Conservation (phyloP, 768 basidiomycete genomes). For the Tulasnella sp. region DNA sequence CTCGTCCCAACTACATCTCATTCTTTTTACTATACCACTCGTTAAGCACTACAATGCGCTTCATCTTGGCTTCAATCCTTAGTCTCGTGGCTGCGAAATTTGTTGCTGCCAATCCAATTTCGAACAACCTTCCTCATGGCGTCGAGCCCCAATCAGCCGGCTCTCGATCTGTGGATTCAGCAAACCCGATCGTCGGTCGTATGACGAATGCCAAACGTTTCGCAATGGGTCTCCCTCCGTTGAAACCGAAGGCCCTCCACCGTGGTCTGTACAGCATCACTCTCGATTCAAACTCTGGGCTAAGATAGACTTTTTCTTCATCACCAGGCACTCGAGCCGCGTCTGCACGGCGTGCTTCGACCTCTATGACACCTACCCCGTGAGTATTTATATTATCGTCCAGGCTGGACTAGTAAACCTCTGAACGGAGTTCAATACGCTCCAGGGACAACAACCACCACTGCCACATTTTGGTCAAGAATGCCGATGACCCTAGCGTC, state of each 20-base stretch:
- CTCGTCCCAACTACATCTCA: too few species aligned
- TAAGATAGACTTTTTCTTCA: background rate
- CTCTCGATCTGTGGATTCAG: background rate
- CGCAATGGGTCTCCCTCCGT: background rate
- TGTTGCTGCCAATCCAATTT: background rate
- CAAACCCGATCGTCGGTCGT: background rate
- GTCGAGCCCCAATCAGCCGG: background rate
- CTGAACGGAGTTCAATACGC: background rate
- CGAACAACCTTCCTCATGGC: background rate
- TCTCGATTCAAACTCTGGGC: background rate
- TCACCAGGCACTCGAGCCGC: background rate
- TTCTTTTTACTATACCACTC: too few species aligned
- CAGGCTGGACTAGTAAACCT: background rate
- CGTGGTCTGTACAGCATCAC: background rate
- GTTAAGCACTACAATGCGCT: background rate
- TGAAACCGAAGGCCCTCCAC: background rate
- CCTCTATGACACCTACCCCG: background rate
- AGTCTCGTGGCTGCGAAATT: background rate
- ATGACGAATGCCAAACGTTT: background rate
- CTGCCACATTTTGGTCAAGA: background rate
- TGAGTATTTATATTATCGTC: background rate
- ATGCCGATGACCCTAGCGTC: background rate
- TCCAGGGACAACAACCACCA: background rate
- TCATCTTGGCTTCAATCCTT: background rate
- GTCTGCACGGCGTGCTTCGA: background rate